Percentiles rank a stretch among this genome's conserved stretches.
phyloP scores from a whole-genome alignment of 768 basidiomycete genomes.

The Porphyrellus cyaneotinctus region DNA sequence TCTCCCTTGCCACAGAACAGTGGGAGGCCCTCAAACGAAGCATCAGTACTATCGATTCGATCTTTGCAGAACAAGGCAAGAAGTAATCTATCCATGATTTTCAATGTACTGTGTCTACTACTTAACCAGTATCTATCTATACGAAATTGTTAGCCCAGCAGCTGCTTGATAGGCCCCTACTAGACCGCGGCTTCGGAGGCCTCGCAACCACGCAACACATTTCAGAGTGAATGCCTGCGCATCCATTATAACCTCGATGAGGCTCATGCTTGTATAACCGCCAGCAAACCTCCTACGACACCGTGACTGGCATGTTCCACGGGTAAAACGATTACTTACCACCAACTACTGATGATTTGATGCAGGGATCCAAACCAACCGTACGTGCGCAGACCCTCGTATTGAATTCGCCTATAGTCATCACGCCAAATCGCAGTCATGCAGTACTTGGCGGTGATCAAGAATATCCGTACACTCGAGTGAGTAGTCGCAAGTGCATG shows the following conservation, averaged over 20 bases:
- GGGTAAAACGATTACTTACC: slow-evolving; percentile 43
- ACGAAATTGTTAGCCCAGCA: slow-evolving; percentile 50
- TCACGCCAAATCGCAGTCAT: slow-evolving; percentile 74
- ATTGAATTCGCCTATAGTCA: slow-evolving; percentile 51
- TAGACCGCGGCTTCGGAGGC: slow-evolving; percentile 55
- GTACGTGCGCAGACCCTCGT: slow-evolving; percentile 45
- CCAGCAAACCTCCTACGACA: slow-evolving; percentile 54
- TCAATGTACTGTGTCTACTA: neutral
- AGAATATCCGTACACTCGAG: slow-evolving; percentile 81
- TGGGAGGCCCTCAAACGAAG: slow-evolving; percentile 55
- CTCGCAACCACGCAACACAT: slow-evolving; percentile 59
- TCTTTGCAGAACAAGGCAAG: slow-evolving; percentile 36
- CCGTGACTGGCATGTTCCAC: neutral
- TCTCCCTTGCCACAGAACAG: slow-evolving; percentile 63
- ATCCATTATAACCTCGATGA: slow-evolving; percentile 65
- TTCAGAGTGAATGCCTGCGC: slow-evolving; percentile 52
- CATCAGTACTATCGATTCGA: slow-evolving; percentile 45
- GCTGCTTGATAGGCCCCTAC: slow-evolving; percentile 68
- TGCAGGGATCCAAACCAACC: slow-evolving; percentile 45
- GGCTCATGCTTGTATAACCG: slow-evolving; percentile 45
- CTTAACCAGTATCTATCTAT: slow-evolving; percentile 1
- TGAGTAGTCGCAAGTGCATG: slow-evolving; percentile 84
- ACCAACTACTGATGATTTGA: slow-evolving; percentile 64
- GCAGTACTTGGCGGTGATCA: slow-evolving; percentile 90
- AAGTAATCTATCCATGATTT: slow-evolving; percentile 3